A percentile compares a stretch with the other conserved stretches of the same genome.
Conservation (phyloP, 2,329 filamentous ascomycete genomes). For the Pyrenophora tritici-repentis region DNA sequence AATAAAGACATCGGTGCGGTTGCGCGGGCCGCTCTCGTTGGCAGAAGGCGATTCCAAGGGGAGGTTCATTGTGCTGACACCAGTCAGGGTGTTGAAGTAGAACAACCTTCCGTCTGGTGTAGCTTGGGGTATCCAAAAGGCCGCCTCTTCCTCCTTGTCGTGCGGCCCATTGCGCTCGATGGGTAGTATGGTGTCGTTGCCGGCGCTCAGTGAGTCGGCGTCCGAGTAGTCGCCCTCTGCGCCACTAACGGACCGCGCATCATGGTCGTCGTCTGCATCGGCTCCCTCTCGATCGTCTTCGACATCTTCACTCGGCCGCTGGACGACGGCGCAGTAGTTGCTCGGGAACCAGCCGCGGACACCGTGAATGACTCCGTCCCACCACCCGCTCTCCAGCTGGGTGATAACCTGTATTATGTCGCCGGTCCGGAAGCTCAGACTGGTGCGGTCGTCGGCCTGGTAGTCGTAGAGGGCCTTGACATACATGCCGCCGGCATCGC, state of each 20-base stretch:
- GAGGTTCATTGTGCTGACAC: conserved; percentile 91
- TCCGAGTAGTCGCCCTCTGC: conserved; percentile 50
- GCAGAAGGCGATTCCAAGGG: conserved; percentile 87
- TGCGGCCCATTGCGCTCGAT: conserved; percentile 63
- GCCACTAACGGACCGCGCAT: conserved; percentile 53
- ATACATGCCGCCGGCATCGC: conserved; percentile 69
- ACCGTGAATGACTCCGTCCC: conserved; percentile 97
- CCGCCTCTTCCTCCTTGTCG: conserved; percentile 77
- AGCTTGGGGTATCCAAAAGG: conserved; percentile 98
- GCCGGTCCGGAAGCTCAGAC: conserved; percentile 93
- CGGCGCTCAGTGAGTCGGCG: conserved; percentile 51
- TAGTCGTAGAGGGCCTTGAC: conserved; percentile 95
- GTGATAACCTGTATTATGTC: conserved; percentile 99
- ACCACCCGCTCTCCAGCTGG: conserved; percentile 97
- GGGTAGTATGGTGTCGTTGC: conserved; percentile 56
- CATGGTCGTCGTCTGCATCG: conserved; percentile 55
- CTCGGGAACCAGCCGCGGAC: conserved; percentile 98
- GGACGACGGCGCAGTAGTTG: conserved; percentile 93
- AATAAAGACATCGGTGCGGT: conserved; percentile 85
- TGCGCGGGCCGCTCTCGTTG: conserved; percentile 82
- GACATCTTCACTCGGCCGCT: conserved; percentile 72
- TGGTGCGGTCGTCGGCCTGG: conserved; percentile 94
- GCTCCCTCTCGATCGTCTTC: conserved; percentile 65
- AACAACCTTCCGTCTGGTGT: conserved; percentile 91
- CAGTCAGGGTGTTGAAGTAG: conserved; percentile 98